A percentile compares a stretch with the other conserved stretches of the same genome.
These are phyloP conservation scores for Heterobasidion parviporum DNA, from an alignment of 1,284 basidiomycete genomes.

Conservation along the genomic window DNA sequence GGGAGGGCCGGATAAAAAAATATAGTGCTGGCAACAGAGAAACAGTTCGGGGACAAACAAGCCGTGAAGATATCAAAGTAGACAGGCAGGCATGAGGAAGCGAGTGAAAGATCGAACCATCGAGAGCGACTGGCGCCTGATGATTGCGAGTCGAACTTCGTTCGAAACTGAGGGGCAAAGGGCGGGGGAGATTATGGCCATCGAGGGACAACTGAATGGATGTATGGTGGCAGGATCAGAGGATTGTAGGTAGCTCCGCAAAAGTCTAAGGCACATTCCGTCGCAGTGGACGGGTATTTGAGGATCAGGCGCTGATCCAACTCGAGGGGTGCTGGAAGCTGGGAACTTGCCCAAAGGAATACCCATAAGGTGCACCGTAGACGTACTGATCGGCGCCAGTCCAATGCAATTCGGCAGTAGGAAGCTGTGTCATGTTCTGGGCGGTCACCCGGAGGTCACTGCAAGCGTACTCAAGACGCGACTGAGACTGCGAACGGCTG, in stretches of 20 bases:
- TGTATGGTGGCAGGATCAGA: background rate
- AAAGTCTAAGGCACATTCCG: background rate
- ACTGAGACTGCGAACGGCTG: slow-evolving; percentile 52
- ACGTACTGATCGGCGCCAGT: slow-evolving; percentile 29
- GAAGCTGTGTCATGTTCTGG: slow-evolving; percentile 29
- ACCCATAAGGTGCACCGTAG: slow-evolving; percentile 26
- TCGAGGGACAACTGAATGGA: background rate
- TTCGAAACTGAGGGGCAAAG: background rate
- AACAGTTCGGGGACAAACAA: slow-evolving; percentile 17
- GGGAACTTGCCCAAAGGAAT: slow-evolving; percentile 28
- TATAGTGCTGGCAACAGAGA: slow-evolving; percentile 21
- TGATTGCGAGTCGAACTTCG: background rate
- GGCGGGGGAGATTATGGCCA: background rate
- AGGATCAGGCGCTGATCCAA: slow-evolving; percentile 42
- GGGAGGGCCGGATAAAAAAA: slow-evolving; percentile 16
- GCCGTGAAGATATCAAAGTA: slow-evolving; percentile 6
- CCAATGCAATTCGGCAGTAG: slow-evolving; percentile 34
- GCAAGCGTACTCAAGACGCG: slow-evolving; percentile 42
- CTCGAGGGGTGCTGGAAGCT: slow-evolving; percentile 34
- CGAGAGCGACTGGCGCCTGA: background rate
- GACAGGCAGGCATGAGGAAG: background rate
- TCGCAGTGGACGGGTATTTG: background rate
- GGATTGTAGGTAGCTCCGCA: background rate
- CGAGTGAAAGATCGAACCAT: background rate
- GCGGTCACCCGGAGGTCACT: slow-evolving; percentile 35